Evolutionary conservation across 1,139 yeast genomes (phyloP), one percentile per base, ranked within the genome.

Genomic region (Candida dubliniensis): DNA sequence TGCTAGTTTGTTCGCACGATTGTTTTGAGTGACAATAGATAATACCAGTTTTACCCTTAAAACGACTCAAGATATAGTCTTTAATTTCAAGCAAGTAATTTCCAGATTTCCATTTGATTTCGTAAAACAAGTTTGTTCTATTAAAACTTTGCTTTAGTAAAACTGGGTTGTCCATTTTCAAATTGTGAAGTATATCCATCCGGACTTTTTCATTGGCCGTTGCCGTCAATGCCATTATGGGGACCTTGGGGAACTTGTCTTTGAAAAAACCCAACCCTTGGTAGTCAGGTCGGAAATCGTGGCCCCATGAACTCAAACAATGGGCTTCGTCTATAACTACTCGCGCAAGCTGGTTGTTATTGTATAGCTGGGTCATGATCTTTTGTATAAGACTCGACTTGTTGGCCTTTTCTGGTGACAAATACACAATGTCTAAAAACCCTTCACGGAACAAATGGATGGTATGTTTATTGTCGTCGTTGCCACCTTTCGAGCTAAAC

Each of bases 281-380:
- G 66, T 95, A 95, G 63, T 93, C 98, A 0, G 98, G 98, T 47
- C 99, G 75, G 62, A 95, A 95, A 65, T 95, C 99, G 64, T 95
- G 99, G 13, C 99, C 99, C 99, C 99, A 95, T 9, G 96, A 87
- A 47, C 96, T 88, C 45, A 95, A 95, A 75, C 99, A 95, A 66
- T 95, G 99, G 0, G 99, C 99, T 60, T 95, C 99, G 66, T 95
- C 99, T 39, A 95, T 90, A 9, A 95, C 97, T 30, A 95, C 79
- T 43, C 98, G 72, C 0, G 97, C 96, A 34, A 95, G 67, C 54
- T 72, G 69, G 5, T 75, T 69, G 33, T 74, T 74, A 2, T 72
- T 68, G 59, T 87, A 74, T 14, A 93, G 67, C 42, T 67, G 72
- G 12, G 74, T 69, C 41, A 95, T 81, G 1, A 84, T 84, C 44